phyloP scores from a whole-genome alignment of 805 yeast genomes.

The Limtongozyma cylindracea region DNA sequence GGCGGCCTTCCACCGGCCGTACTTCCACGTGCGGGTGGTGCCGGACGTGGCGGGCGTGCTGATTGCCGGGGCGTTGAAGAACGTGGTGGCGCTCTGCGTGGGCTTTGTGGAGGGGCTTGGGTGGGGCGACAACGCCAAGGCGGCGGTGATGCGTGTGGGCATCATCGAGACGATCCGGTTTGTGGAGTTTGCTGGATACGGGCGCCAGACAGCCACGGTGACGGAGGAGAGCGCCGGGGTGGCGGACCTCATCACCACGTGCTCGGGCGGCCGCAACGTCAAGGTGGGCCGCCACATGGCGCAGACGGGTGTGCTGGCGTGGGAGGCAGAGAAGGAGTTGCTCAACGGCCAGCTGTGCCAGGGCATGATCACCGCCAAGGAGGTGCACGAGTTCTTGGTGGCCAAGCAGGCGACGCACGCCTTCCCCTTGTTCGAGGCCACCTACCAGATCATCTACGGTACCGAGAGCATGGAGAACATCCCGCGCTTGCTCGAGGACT shows the following conservation, averaged over 20 bases:
- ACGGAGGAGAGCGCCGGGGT: conserved; percentile 20
- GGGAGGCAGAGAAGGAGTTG: conserved; percentile 16
- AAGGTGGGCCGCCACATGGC: conserved; percentile 20
- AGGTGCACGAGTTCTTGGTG: conserved; percentile 17
- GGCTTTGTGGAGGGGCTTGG: conserved; percentile 21
- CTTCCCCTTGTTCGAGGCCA: conserved; percentile 20
- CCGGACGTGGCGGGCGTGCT: conserved; percentile 19
- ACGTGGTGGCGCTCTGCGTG: conserved; percentile 18
- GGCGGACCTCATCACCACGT: conserved; percentile 20
- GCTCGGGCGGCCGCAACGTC: conserved; percentile 21
- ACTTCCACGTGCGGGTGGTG: conserved; percentile 18
- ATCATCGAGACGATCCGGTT: conserved; percentile 16
- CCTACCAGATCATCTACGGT: conserved; percentile 16
- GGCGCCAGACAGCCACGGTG: too few relatives aligned
- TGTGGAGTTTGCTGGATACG: too few relatives aligned
- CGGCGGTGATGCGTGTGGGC: conserved; percentile 21
- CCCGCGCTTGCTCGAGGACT: conserved; percentile 11
- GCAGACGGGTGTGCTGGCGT: conserved; percentile 13
- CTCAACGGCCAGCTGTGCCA: conserved; percentile 20
- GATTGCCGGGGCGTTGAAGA: conserved; percentile 20
- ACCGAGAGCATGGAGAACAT: conserved; percentile 14
- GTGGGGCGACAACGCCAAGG: conserved; percentile 23
- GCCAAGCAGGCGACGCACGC: conserved; percentile 9
- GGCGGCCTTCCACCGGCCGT: conserved; percentile 17
- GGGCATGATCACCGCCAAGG: conserved; percentile 19